Conservation (phyloP, 306 rosid genomes). For the Corylus americana region DNA sequence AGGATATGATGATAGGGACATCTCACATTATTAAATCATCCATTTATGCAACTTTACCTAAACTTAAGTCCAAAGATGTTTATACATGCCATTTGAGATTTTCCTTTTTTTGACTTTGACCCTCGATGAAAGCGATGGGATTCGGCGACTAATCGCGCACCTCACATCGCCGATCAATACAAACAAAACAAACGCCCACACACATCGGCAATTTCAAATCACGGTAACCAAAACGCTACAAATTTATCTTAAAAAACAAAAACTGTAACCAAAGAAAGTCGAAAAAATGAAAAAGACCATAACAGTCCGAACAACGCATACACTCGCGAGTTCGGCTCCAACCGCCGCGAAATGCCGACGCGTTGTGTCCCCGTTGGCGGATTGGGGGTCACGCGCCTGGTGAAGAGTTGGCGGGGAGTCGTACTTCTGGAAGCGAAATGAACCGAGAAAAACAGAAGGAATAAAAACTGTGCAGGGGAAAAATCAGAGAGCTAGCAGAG, state of each 20-base stretch:
- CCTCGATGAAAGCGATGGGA: neutral
- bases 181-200: neutral
- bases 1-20: neutral
- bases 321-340: neutral
- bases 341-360: neutral
- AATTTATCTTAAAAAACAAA: neutral
- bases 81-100: neutral
- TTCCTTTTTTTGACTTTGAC: neutral
- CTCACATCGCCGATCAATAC: neutral
- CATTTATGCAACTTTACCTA: conserved; percentile 18
- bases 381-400: neutral
- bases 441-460: neutral
- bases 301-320: neutral
- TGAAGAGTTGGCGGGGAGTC: neutral
- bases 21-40: neutral
- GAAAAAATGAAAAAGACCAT: neutral
- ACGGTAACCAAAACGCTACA: neutral
- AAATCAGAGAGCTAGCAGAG: conserved; percentile 1
- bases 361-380: no score
- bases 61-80: neutral
- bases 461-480: neutral
- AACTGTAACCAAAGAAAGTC: neutral
- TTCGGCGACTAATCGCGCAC: conserved; percentile 3
- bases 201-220: neutral
- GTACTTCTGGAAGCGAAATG: neutral